Conservation (phyloP, 1,284 basidiomycete species). For the Hemileia vastatrix region DNA sequence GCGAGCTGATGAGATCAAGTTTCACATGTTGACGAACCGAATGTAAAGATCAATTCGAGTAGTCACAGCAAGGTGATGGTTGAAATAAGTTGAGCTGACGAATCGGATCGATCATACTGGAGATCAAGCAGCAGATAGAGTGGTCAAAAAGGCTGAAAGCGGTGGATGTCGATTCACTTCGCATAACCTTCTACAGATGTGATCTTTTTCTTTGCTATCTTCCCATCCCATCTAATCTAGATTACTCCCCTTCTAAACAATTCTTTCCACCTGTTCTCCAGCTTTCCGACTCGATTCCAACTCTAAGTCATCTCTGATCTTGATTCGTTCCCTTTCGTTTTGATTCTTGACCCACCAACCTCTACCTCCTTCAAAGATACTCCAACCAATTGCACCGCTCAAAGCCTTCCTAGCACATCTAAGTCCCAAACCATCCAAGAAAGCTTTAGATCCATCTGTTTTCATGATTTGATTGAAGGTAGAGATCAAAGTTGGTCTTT, state of each 20-base stretch:
- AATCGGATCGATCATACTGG: no score
- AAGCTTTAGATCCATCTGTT: slow-evolving; percentile 48
- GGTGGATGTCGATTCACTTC: no score
- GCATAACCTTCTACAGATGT: no score
- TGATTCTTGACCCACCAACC: not conserved
- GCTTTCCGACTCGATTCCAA: not conserved
- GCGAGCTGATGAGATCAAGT: no score
- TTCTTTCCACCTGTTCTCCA: no score
- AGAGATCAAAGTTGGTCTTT: not conserved
- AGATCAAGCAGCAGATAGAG: no score
- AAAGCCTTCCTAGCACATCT: slow-evolving; percentile 75
- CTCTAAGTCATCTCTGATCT: not conserved
- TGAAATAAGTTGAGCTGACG: no score
- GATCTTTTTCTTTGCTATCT: slow-evolving; percentile 1
- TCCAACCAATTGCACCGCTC: slow-evolving; percentile 84
- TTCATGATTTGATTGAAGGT: slow-evolving; percentile 4
- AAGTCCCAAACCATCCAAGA: slow-evolving; percentile 74
- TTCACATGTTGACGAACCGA: no score
- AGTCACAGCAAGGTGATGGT: no score
- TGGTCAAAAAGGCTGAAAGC: no score
- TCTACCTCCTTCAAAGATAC: slow-evolving; percentile 63
- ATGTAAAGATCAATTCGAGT: no score
- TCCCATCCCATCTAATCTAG: slow-evolving; percentile 2
- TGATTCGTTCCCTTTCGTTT: not conserved
- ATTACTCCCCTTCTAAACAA: not conserved